Conservation (phyloP, 148 eudicot species). For the Camellia japonica region DNA sequence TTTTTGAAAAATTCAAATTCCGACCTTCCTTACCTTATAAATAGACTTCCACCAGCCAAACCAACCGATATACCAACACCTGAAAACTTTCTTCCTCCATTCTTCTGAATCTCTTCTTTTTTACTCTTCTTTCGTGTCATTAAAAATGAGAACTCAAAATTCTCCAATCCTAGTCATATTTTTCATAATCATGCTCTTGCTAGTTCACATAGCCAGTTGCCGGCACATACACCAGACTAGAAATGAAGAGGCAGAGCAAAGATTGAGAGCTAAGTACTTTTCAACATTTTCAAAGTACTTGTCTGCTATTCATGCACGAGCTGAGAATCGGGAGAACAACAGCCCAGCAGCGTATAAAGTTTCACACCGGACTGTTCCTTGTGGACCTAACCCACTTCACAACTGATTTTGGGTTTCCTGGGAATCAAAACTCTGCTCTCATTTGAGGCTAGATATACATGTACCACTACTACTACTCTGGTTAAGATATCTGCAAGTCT, state of each 20-base stretch:
- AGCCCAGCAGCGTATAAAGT: neutral
- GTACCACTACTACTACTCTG: neutral
- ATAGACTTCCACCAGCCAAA: conserved; percentile 7
- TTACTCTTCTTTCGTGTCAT: neutral
- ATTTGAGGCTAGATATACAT: neutral
- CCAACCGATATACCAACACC: neutral
- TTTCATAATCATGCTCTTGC: conserved; percentile 3
- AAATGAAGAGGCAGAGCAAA: conserved; percentile 6
- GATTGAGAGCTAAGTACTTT: conserved; percentile 14
- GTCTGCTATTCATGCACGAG: neutral
- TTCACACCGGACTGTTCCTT: conserved; percentile 14
- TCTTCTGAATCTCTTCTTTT: neutral
- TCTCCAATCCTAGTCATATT: neutral
- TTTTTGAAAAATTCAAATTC: too few relatives aligned
- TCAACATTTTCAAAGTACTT: conserved; percentile 14
- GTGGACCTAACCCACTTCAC: conserved; percentile 18
- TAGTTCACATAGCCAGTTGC: conserved; percentile 18
- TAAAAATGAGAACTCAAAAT: conserved; percentile 12
- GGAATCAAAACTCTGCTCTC: neutral
- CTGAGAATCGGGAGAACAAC: neutral
- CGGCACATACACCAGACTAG: neutral
- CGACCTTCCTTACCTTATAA: neutral
- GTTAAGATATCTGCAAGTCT: neutral
- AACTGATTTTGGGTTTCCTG: conserved; percentile 7
- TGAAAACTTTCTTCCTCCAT: neutral